Percentiles rank a stretch among this genome's conserved stretches.
phyloP scores from a whole-genome alignment of 805 yeast genomes.

The Candida chilensis region DNA sequence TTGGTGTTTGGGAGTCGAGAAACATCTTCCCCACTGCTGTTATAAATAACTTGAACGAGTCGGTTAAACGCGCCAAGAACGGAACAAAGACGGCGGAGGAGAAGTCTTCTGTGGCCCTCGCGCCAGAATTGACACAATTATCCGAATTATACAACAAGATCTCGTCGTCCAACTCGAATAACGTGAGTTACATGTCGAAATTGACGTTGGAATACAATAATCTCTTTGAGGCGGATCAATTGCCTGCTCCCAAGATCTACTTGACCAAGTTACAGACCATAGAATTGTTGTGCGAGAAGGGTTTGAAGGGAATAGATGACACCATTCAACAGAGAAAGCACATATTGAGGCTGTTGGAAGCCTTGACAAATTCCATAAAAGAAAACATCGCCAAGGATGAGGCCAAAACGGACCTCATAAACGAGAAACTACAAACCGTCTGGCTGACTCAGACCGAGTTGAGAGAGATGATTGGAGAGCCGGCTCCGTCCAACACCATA shows the following conservation, averaged over 20 bases:
- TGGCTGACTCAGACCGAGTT: not conserved
- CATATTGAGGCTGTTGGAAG: constrained; percentile 2
- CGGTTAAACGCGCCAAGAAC: not conserved
- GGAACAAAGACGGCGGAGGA: not conserved
- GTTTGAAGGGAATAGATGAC: not conserved
- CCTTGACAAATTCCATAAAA: not conserved
- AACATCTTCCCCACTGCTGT: constrained; percentile 12
- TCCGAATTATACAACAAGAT: not conserved
- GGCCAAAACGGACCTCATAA: not conserved
- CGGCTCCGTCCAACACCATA: not conserved
- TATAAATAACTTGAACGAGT: not conserved
- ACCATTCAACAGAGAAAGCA: not conserved
- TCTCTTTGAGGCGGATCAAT: constrained; percentile 22
- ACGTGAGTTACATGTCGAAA: constrained; percentile 25
- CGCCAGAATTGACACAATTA: constrained; percentile 1
- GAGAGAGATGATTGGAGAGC: not conserved
- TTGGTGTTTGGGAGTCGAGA: constrained; percentile 30
- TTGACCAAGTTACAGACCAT: constrained; percentile 22
- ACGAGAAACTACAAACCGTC: not conserved
- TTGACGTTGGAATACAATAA: constrained; percentile 24
- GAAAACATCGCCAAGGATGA: not conserved
- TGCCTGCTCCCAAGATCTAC: constrained; percentile 27
- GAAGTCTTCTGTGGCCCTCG: not conserved
- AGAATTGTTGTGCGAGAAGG: not conserved
- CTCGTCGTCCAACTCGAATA: constrained; percentile 1